Evolutionary conservation across 2,329 filamentous ascomycete species (phyloP), one percentile per base, ranked within the genome.

Genomic region (Aspergillus oerlinghausenensis): DNA sequence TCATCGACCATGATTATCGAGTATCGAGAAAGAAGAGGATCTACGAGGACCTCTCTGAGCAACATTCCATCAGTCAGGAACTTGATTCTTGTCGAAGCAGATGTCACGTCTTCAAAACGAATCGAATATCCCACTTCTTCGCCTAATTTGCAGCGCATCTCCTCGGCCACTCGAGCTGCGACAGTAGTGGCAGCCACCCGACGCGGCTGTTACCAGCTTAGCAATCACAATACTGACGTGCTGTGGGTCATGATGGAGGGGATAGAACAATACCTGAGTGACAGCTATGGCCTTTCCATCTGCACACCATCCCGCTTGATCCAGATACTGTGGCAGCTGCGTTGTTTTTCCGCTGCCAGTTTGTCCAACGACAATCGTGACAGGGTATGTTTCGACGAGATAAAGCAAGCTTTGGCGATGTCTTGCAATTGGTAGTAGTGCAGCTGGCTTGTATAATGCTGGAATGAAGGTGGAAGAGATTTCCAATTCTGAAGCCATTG

Each of bases 1-100:
- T 97, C 93, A 70, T 99, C 94, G 7, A 99, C 89, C 91, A 99
- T 97, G 65, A 99, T 90, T 48, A 96, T 88, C 0, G 92, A 95
- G 71, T 99, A 99, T 10, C 91, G 84, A 21, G 90, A 94, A 38
- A 99, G 77, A 3, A 97, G 77, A 11, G 94, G 94, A 73, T 99
- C 94, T 3, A 97, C 90, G 4, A 99, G 82, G 28, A 93, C 94
- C 75, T 99, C 94, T 66, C 93, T 82, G 53, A 99, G 85, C 32
- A 99, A 82, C 50, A 99, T 80, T 0, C 93, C 93, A 76, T 99
- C 94, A 0, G 93, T 99, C 61, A 97, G 77, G 69, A 97, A 97
- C 71, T 99, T 97, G 77, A 99, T 93, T 52, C 85, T 85, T 0
- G 94, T 99, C 35, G 84, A 81, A 19, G 87, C 82, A 21, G 92